A percentile compares a stretch with the other conserved stretches of the same genome.
Evolutionary conservation across 2,329 filamentous ascomycete species (phyloP).

Genomic region (Nothopassalora personata): DNA sequence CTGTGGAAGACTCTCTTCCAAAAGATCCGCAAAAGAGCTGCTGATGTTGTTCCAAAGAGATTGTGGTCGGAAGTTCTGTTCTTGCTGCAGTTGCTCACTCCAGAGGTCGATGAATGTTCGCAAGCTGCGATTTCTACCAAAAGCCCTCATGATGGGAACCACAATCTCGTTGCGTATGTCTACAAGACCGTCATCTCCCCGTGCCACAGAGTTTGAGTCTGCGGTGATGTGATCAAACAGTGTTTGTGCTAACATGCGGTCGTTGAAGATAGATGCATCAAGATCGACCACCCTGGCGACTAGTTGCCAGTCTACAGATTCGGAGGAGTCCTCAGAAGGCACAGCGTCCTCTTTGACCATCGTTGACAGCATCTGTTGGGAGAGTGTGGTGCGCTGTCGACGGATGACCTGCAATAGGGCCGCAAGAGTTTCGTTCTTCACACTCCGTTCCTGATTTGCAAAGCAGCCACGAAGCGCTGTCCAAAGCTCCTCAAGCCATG

Average conservation of each 20-base stretch:
- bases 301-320: constrained; percentile 36
- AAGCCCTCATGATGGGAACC: constrained; percentile 30
- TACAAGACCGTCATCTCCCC: neutral
- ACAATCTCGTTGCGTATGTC: constrained; percentile 16
- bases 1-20: constrained; percentile 19
- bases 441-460: constrained; percentile 15
- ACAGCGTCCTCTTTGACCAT: constrained; percentile 14
- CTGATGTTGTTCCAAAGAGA: constrained; percentile 23
- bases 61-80: neutral
- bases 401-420: constrained; percentile 24
- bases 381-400: constrained; percentile 12
- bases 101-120: constrained; percentile 28
- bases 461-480: constrained; percentile 33
- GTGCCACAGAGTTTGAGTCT: neutral
- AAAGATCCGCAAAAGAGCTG: constrained; percentile 15
- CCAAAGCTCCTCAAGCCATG: constrained; percentile 43
- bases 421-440: constrained; percentile 20
- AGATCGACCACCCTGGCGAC: constrained; percentile 41
- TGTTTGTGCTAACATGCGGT: constrained; percentile 10
- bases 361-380: constrained; percentile 12
- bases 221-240: constrained; percentile 3
- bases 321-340: neutral
- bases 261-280: constrained; percentile 44
- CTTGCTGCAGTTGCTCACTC: constrained; percentile 22
- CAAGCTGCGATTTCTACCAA: constrained; percentile 26